Conservation (phyloP, 1,284 basidiomycete genomes). For the Melampsora americana region DNA sequence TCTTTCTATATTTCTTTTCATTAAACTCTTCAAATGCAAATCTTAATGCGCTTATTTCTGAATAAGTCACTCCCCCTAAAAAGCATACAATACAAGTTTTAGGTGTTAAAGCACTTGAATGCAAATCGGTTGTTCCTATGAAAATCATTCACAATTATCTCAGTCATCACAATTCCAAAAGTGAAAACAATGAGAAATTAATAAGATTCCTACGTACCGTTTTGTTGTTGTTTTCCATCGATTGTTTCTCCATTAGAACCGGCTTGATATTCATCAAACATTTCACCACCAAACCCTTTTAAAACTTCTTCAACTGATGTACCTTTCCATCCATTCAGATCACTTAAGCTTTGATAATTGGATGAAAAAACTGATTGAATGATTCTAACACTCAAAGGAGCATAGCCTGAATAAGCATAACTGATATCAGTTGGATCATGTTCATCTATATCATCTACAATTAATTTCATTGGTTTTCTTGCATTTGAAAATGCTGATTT, state of each 20-base stretch:
- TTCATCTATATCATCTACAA: conserved; percentile 80
- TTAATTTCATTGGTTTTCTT: conserved; percentile 79
- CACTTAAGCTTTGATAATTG: conserved; percentile 69
- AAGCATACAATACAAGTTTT: conserved; percentile 88
- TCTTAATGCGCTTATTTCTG: conserved; percentile 88
- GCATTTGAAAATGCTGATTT: conserved; percentile 65
- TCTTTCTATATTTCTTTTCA: conserved; percentile 62
- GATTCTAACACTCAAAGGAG: conserved; percentile 83
- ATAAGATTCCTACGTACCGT: conserved; percentile 44
- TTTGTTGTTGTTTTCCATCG: conserved; percentile 58
- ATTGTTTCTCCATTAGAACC: conserved; percentile 53
- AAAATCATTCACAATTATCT: conserved; percentile 32
- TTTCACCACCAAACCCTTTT: conserved; percentile 72
- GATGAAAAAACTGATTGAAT: conserved; percentile 59
- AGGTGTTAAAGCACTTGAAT: conserved; percentile 47
- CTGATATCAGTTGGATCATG: conserved; percentile 79
- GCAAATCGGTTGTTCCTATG: conserved; percentile 52
- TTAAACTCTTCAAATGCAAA: conserved; percentile 56
- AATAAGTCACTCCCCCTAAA: conserved; percentile 96
- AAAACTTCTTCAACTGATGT: conserved; percentile 87
- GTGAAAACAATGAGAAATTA: conserved; percentile 2
- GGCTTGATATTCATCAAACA: conserved; percentile 72
- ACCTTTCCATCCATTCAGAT: conserved; percentile 86
- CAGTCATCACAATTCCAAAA: conserved; percentile 35
- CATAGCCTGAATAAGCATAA: conserved; percentile 95